A percentile compares a stretch with the other conserved stretches of the same genome.
These are phyloP conservation scores for Aspergillus sparsus DNA, from an alignment of 495 filamentous ascomycete species.

Conservation along the genomic window DNA sequence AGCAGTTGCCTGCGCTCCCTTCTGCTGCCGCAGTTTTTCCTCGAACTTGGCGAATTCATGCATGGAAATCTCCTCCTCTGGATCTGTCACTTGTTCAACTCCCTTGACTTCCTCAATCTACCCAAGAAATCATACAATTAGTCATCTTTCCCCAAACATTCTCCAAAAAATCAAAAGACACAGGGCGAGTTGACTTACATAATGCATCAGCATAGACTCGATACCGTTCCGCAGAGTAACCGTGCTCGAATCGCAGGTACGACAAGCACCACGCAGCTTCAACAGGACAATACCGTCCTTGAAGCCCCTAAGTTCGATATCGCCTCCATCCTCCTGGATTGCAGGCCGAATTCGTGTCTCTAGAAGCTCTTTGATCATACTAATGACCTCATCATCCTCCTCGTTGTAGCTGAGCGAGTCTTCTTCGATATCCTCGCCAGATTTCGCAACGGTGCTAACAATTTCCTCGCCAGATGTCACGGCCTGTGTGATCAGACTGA, in stretches of 20 bases:
- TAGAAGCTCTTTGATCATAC: conserved; percentile 98
- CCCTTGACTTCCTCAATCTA: conserved; percentile 95
- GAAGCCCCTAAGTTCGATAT: conserved; percentile 93
- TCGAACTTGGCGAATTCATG: conserved; percentile 95
- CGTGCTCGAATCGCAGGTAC: conserved; percentile 94
- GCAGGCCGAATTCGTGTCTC: conserved; percentile 93
- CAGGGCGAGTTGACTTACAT: conserved; percentile 44
- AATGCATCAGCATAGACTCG: conserved; percentile 94
- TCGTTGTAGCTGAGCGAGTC: conserved; percentile 79
- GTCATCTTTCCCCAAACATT: conserved; percentile 48
- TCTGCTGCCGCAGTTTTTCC: conserved; percentile 83
- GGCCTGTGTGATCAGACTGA: conserved; percentile 88
- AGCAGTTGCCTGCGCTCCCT: conserved; percentile 56
- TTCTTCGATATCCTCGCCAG: conserved; percentile 52
- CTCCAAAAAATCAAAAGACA: not conserved
- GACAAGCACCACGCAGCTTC: conserved; percentile 88
- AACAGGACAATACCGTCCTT: conserved; percentile 80
- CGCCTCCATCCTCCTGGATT: conserved; percentile 96
- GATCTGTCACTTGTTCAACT: conserved; percentile 86
- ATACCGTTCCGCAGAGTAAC: conserved; percentile 96
- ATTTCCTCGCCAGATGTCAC: conserved; percentile 80
- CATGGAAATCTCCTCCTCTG: conserved; percentile 88
- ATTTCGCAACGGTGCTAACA: conserved; percentile 69
- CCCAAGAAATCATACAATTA: conserved; percentile 14
- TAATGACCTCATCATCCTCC: conserved; percentile 87